Percentiles rank a stretch among this genome's conserved stretches.
These are phyloP conservation scores for Nakaseomyces glabratus DNA, from an alignment of 1,139 yeast genomes.

Conservation along the genomic window DNA sequence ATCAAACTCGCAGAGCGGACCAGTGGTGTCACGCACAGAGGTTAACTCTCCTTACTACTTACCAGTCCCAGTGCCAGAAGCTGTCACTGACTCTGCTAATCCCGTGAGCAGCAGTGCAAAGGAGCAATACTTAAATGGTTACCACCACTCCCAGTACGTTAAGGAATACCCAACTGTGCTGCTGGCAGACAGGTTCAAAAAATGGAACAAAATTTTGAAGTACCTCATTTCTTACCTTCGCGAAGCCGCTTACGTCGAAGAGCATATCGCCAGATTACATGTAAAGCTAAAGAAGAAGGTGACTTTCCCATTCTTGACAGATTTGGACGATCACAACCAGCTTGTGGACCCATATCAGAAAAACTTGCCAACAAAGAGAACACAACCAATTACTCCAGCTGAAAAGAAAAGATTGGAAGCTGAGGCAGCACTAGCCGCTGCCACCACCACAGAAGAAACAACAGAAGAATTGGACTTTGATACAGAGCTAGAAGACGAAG, in stretches of 20 bases:
- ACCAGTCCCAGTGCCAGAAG: constrained; percentile 29
- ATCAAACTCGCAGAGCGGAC: constrained; percentile 4
- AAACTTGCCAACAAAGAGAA: constrained; percentile 14
- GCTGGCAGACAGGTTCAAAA: constrained; percentile 44
- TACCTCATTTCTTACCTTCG: constrained; percentile 51
- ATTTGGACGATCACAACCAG: constrained; percentile 26
- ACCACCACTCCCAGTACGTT: constrained; percentile 14
- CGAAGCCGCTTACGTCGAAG: constrained; percentile 54
- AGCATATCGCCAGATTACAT: constrained; percentile 56
- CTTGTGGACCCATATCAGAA: constrained; percentile 27
- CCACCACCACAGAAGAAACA: background rate
- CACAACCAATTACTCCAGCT: constrained; percentile 16
- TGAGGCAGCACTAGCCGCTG: constrained; percentile 1
- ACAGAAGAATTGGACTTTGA: constrained; percentile 1
- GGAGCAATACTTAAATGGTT: constrained; percentile 4
- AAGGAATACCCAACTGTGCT: constrained; percentile 33
- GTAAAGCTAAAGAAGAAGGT: constrained; percentile 50
- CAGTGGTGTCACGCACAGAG: constrained; percentile 14
- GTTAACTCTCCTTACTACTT: constrained; percentile 30
- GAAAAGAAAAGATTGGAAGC: constrained; percentile 6
- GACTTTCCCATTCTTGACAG: constrained; percentile 43
- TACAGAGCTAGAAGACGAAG: constrained; percentile 5
- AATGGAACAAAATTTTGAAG: constrained; percentile 60
- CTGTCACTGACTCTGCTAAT: constrained; percentile 6
- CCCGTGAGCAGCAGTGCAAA: background rate